phyloP scores from a whole-genome alignment of 1,284 basidiomycete species.

The Ustilago trichophora region DNA sequence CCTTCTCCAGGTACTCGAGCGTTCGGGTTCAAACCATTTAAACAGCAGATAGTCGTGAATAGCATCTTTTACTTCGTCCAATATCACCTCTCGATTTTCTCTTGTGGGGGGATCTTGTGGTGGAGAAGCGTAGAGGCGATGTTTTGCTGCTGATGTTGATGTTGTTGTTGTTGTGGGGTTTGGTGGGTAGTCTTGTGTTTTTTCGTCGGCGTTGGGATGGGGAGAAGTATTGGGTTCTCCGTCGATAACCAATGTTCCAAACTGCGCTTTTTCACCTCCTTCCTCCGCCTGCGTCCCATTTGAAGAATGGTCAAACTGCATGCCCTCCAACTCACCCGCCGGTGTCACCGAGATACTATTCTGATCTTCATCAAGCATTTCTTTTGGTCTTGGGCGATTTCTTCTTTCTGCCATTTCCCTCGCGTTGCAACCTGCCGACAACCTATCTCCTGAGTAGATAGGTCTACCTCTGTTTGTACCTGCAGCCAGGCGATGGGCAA shows the following conservation, averaged over 20 bases:
- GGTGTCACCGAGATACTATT: no score
- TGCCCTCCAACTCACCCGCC: no score
- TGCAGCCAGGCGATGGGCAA: slow-evolving; percentile 57
- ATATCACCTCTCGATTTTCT: slow-evolving; percentile 46
- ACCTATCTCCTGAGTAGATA: slow-evolving; percentile 43
- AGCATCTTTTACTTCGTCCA: slow-evolving; percentile 60
- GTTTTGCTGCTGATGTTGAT: background rate
- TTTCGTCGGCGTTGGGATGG: no score
- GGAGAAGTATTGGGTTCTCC: no score
- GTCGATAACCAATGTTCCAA: no score
- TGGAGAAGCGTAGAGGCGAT: slow-evolving; percentile 1
- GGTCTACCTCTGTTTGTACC: slow-evolving; percentile 49
- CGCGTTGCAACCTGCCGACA: slow-evolving; percentile 34
- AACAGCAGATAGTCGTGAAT: slow-evolving; percentile 62
- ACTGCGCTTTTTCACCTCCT: no score
- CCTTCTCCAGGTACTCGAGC: slow-evolving; percentile 45
- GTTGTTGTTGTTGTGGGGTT: background rate
- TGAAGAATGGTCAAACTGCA: no score
- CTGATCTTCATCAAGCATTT: no score
- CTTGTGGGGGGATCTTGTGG: slow-evolving; percentile 12
- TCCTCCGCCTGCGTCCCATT: no score
- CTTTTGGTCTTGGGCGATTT: slow-evolving; percentile 4
- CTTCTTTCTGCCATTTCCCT: slow-evolving; percentile 44
- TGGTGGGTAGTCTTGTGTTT: no score
- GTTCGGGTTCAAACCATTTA: slow-evolving; percentile 61